These are phyloP conservation scores for Xylariaceae sp. DNA, from an alignment of 2,329 filamentous ascomycete species.

Conservation along the genomic window DNA sequence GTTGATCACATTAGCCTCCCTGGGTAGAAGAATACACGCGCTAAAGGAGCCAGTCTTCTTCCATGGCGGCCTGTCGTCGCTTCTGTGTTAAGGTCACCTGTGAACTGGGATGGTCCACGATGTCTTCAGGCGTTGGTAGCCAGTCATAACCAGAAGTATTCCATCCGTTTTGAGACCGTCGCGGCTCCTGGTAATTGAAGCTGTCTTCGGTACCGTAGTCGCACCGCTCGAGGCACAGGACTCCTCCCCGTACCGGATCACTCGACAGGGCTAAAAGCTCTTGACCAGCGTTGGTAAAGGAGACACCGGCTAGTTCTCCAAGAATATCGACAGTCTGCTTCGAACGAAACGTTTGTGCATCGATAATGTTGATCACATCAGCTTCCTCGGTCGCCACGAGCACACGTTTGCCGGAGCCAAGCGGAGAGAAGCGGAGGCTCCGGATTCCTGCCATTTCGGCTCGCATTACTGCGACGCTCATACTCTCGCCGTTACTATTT, in stretches of 20 bases:
- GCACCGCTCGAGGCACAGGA: constrained; percentile 56
- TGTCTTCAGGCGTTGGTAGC: constrained; percentile 23
- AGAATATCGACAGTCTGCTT: constrained; percentile 70
- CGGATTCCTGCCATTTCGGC: constrained; percentile 65
- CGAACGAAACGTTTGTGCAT: constrained; percentile 57
- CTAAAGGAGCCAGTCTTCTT: constrained; percentile 26
- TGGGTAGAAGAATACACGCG: background rate
- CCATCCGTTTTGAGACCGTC: constrained; percentile 15
- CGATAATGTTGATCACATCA: constrained; percentile 65
- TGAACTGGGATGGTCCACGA: constrained; percentile 21
- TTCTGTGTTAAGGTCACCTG: constrained; percentile 28
- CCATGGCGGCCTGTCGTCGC: constrained; percentile 26
- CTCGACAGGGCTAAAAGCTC: constrained; percentile 64
- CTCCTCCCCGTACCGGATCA: constrained; percentile 59
- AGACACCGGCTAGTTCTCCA: constrained; percentile 65
- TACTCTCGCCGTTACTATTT: constrained; percentile 43
- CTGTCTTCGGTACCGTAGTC: constrained; percentile 34
- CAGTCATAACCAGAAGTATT: constrained; percentile 27
- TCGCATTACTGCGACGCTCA: constrained; percentile 49
- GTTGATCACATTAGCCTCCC: constrained; percentile 4
- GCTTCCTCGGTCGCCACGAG: constrained; percentile 71
- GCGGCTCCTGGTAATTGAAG: constrained; percentile 18
- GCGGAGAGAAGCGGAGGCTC: constrained; percentile 64
- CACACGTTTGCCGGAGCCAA: constrained; percentile 60
- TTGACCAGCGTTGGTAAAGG: constrained; percentile 60